Percentiles rank a stretch among this genome's conserved stretches.
Evolutionary conservation across 306 rosid species (phyloP).

Genomic region (Gastrolobium bilobum): DNA sequence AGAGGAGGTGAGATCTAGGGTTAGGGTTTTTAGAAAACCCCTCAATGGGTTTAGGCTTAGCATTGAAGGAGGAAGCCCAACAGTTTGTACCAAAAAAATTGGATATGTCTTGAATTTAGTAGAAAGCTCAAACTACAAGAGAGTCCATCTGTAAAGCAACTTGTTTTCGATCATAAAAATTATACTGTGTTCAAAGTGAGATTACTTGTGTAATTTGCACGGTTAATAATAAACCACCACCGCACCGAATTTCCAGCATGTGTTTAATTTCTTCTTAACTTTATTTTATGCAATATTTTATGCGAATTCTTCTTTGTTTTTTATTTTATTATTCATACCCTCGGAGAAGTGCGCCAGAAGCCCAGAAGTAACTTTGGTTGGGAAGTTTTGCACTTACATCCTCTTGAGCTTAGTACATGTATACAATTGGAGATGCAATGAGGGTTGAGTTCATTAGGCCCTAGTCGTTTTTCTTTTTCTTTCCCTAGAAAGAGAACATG

Average conservation of each 20-base stretch:
- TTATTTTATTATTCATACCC: not conserved
- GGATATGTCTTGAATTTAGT: not conserved
- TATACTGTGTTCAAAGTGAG: too few relatives aligned
- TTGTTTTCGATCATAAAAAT: too few relatives aligned
- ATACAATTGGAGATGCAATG: not conserved
- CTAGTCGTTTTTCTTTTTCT: constrained; percentile 8
- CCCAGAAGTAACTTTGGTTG: not conserved
- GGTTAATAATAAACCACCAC: not conserved
- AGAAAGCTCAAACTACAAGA: not conserved
- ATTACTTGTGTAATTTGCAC: constrained; percentile 8
- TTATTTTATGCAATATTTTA: not conserved
- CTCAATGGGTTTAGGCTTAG: too few relatives aligned
- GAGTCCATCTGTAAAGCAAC: too few relatives aligned
- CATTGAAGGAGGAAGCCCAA: too few relatives aligned
- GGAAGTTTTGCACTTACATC: constrained; percentile 10
- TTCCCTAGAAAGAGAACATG: constrained; percentile 11
- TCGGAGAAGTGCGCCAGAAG: not conserved
- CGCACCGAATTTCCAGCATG: constrained; percentile 1
- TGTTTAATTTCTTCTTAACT: constrained; percentile 3
- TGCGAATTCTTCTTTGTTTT: not conserved
- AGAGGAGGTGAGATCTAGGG: too few relatives aligned
- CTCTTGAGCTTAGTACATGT: not conserved
- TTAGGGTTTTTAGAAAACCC: too few relatives aligned
- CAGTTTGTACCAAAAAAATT: too few relatives aligned
- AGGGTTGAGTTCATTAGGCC: not conserved